A percentile compares a stretch with the other conserved stretches of the same genome.
phyloP scores from a whole-genome alignment of 2,329 filamentous ascomycete species.

The Byssothecium circinans region DNA sequence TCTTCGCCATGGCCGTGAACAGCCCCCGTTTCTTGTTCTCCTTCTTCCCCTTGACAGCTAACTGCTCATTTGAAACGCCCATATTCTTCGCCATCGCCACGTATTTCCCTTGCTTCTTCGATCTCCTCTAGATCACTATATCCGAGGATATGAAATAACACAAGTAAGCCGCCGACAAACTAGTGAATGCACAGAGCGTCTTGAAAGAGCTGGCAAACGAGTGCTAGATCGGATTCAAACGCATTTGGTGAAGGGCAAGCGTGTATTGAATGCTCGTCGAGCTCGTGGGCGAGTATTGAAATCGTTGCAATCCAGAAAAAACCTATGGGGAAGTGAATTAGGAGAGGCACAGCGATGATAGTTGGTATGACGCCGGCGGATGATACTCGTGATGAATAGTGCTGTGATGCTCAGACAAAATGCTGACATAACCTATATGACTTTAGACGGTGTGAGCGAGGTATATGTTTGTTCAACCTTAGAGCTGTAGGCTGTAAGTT shows the following conservation, averaged over 20 bases:
- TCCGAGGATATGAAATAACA: neutral
- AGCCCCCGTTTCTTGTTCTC: neutral
- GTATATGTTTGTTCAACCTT: too few species aligned
- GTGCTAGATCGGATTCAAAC: slow-evolving; percentile 3
- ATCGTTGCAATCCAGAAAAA: slow-evolving; percentile 5
- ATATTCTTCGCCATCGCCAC: neutral
- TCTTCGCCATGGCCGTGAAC: neutral
- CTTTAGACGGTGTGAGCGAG: too few species aligned
- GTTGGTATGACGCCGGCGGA: too few species aligned
- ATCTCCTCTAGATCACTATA: neutral
- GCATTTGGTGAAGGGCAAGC: slow-evolving; percentile 3
- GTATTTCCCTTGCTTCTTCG: slow-evolving; percentile 4
- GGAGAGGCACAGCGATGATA: too few species aligned
- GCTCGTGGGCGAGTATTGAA: slow-evolving; percentile 4
- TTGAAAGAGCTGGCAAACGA: slow-evolving; percentile 10
- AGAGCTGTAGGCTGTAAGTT: too few species aligned
- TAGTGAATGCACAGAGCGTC: slow-evolving; percentile 3
- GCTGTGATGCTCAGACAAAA: too few species aligned
- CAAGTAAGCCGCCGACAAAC: neutral
- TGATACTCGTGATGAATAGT: too few species aligned
- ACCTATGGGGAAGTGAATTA: too few species aligned
- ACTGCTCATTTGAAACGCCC: neutral
- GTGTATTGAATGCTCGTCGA: slow-evolving; percentile 2
- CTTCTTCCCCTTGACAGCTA: neutral
- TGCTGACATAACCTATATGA: too few species aligned